Conservation (phyloP, 1,284 basidiomycete species). For the Pseudozyma pruni region DNA sequence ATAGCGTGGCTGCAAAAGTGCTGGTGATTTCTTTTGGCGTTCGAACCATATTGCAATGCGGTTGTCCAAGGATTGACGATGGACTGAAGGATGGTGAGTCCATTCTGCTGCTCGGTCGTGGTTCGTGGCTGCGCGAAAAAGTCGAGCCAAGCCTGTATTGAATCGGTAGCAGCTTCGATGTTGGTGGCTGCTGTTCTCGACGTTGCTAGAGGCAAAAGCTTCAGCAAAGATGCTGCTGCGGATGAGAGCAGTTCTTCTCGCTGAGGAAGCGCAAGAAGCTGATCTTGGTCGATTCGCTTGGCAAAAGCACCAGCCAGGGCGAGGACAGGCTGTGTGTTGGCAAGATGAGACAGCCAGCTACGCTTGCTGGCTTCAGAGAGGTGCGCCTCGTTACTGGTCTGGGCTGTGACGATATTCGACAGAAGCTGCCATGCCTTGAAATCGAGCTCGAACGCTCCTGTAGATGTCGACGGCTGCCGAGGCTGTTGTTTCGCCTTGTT, state of each 20-base stretch:
- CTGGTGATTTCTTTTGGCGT: conserved; percentile 54
- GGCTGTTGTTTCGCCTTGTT: conserved; percentile 32
- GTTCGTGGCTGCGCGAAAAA: conserved; percentile 16
- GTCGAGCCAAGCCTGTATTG: conserved; percentile 45
- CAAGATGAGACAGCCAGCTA: conserved; percentile 43
- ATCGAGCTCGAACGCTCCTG: conserved; percentile 12
- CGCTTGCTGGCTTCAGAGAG: conserved; percentile 35
- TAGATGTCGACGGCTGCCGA: background rate
- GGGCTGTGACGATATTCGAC: conserved; percentile 14
- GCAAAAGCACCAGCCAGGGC: conserved; percentile 28
- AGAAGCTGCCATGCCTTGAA: conserved; percentile 49
- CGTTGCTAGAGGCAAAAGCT: conserved; percentile 37
- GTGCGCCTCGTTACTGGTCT: conserved; percentile 10
- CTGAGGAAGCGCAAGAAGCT: background rate
- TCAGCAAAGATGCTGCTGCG: conserved; percentile 8
- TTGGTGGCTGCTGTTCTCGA: conserved; percentile 50
- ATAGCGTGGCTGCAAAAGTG: conserved; percentile 38
- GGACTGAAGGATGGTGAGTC: conserved; percentile 12
- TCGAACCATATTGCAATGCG: conserved; percentile 47
- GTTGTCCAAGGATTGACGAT: conserved; percentile 37
- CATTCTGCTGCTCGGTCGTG: conserved; percentile 3
- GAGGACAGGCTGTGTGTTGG: conserved; percentile 38
- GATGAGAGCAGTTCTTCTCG: conserved; percentile 4
- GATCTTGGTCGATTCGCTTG: conserved; percentile 7
- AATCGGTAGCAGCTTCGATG: conserved; percentile 50